Conservation (phyloP, 2,329 filamentous ascomycete genomes). For the Penicillium frequentans region DNA sequence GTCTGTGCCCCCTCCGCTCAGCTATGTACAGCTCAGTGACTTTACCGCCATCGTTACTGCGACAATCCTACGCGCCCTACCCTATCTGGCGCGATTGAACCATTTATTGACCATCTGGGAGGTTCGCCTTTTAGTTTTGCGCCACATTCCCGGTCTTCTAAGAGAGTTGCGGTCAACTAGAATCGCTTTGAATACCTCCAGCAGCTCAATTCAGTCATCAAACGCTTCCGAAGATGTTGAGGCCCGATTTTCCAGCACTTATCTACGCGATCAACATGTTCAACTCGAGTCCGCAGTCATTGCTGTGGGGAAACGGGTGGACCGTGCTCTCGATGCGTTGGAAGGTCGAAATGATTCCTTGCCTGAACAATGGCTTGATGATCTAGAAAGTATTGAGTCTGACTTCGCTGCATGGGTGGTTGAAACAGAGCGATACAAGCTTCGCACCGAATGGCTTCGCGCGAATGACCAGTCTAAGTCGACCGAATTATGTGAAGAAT, state of each 20-base stretch:
- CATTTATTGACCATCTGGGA: slow-evolving; percentile 76
- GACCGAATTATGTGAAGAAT: not conserved
- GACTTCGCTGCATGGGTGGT: slow-evolving; percentile 80
- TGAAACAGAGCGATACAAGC: slow-evolving; percentile 71
- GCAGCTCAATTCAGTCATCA: slow-evolving; percentile 28
- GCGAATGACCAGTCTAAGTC: slow-evolving; percentile 14
- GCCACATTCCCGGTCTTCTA: slow-evolving; percentile 69
- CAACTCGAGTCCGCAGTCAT: slow-evolving; percentile 69
- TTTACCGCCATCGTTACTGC: slow-evolving; percentile 87
- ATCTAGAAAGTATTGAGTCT: slow-evolving; percentile 76
- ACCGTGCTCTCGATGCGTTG: slow-evolving; percentile 81
- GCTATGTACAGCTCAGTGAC: slow-evolving; percentile 77
- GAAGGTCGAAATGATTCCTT: slow-evolving; percentile 83
- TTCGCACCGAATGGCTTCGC: slow-evolving; percentile 59
- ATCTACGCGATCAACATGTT: slow-evolving; percentile 47
- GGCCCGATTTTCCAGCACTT: slow-evolving; percentile 30
- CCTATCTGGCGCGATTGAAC: slow-evolving; percentile 72
- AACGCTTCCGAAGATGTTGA: slow-evolving; percentile 27
- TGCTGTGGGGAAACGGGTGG: slow-evolving; percentile 69
- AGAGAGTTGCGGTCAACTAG: slow-evolving; percentile 55
- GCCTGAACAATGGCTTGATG: slow-evolving; percentile 83
- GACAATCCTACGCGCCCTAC: slow-evolving; percentile 85
- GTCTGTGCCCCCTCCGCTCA: slow-evolving; percentile 42
- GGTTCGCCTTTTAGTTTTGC: slow-evolving; percentile 71
- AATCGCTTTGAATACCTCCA: slow-evolving; percentile 34